These are phyloP conservation scores for Trypethelium eluteriae DNA, from an alignment of 495 filamentous ascomycete species.

Conservation along the genomic window DNA sequence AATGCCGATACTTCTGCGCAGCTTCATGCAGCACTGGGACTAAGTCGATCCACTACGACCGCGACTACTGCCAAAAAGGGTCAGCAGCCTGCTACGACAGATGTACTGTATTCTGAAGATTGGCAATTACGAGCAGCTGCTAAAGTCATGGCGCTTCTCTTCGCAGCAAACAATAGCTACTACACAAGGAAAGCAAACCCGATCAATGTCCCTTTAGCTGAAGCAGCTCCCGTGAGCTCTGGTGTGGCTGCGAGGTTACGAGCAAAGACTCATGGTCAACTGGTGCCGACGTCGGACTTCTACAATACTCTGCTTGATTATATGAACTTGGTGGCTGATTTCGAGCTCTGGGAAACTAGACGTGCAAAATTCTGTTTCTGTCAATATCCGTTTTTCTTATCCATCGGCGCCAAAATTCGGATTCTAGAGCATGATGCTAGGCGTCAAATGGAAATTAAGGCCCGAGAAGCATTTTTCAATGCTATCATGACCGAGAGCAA, in stretches of 20 bases:
- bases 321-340: constrained; percentile 77
- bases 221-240: constrained; percentile 14
- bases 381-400: constrained; percentile 89
- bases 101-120: constrained; percentile 61
- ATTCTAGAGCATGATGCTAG: constrained; percentile 86
- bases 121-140: constrained; percentile 86
- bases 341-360: constrained; percentile 77
- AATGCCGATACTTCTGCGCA: constrained; percentile 52
- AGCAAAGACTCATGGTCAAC: constrained; percentile 49
- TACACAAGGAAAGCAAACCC: constrained; percentile 21
- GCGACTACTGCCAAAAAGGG: constrained; percentile 33
- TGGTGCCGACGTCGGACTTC: constrained; percentile 74
- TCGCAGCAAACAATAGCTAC: constrained; percentile 68
- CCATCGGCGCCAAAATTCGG: constrained; percentile 87
- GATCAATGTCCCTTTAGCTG: not conserved
- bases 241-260: constrained; percentile 36
- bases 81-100: constrained; percentile 32
- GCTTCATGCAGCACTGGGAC: constrained; percentile 70
- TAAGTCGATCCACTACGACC: constrained; percentile 46
- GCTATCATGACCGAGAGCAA: constrained; percentile 69
- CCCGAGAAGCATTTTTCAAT: constrained; percentile 84
- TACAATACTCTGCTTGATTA: constrained; percentile 85
- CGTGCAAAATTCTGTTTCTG: constrained; percentile 78
- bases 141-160: constrained; percentile 72
- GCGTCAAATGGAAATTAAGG: constrained; percentile 85